Evolutionary conservation across 2,329 filamentous ascomycete species (phyloP).

Genomic region (Xylaria sp.): DNA sequence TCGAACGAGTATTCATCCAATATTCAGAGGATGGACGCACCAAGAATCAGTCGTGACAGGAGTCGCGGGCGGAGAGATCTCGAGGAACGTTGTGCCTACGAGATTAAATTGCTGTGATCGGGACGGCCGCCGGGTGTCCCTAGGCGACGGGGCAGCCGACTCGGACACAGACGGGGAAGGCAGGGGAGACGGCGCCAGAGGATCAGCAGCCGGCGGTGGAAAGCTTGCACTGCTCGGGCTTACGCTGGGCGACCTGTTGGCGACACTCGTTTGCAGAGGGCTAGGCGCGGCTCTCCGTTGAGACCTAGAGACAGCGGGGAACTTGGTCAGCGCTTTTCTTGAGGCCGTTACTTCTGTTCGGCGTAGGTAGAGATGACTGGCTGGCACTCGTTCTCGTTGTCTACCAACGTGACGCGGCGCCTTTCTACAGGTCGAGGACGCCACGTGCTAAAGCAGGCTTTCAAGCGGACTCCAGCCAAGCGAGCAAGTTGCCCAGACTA

Average conservation of each 20-base stretch:
- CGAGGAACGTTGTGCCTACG: constrained; percentile 34
- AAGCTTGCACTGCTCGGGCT: constrained; percentile 54
- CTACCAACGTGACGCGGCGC: constrained; percentile 27
- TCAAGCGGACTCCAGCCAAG: constrained; percentile 20
- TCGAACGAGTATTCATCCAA: constrained; percentile 3
- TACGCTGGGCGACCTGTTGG: constrained; percentile 54
- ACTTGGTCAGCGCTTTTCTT: constrained; percentile 47
- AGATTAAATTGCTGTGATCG: constrained; percentile 19
- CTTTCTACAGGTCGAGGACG: constrained; percentile 32
- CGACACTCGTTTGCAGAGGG: constrained; percentile 58
- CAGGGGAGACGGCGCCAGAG: constrained; percentile 44
- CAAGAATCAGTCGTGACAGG: constrained; percentile 27
- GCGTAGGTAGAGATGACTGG: constrained; percentile 33
- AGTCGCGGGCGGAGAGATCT: constrained; percentile 35
- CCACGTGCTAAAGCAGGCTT: constrained; percentile 25
- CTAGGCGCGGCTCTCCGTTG: constrained; percentile 60
- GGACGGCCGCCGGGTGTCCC: constrained; percentile 21
- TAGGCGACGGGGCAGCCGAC: constrained; percentile 11
- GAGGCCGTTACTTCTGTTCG: constrained; percentile 33
- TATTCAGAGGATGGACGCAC: constrained; percentile 33
- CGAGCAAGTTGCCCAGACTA: constrained; percentile 1
- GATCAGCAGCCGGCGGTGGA: constrained; percentile 46
- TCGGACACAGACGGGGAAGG: constrained; percentile 40
- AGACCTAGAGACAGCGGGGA: constrained; percentile 55
- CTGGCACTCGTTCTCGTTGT: constrained; percentile 21